Evolutionary conservation across 2,329 filamentous ascomycete species (phyloP).

Genomic region (Didymella sp.): DNA sequence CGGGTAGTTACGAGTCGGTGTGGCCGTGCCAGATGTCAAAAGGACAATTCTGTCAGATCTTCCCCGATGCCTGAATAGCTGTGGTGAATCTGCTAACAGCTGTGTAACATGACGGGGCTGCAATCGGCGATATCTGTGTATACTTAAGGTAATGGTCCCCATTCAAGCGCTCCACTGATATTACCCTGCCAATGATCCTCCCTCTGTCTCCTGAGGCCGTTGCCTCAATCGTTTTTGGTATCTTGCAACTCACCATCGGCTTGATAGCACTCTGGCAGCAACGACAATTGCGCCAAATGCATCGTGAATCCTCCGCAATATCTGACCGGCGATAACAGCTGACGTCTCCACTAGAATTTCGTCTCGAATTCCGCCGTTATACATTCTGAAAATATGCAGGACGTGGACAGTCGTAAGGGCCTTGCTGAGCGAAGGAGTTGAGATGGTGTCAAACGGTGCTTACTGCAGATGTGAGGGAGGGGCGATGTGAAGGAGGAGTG

Average conservation of each 20-base stretch:
- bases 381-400: background rate
- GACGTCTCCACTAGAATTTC: background rate
- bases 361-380: background rate
- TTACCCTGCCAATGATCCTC: background rate
- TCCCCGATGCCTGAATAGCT: no score
- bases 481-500: background rate
- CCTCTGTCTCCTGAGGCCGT: conserved; percentile 7
- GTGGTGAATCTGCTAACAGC: no score
- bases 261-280: conserved; percentile 29
- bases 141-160: no score
- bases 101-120: no score
- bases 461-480: no score
- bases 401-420: background rate
- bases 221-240: conserved; percentile 25
- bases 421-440: background rate
- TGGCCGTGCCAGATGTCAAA: no score
- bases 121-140: no score
- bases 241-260: conserved; percentile 23
- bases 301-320: conserved; percentile 12
- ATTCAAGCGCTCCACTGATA: no score
- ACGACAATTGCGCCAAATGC: conserved; percentile 14
- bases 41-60: no score
- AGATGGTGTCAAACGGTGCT: no score
- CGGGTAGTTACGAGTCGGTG: no score
- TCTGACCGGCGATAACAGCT: background rate